Conservation (phyloP, 148 eudicot genomes). For the Pouteria glomerata region DNA sequence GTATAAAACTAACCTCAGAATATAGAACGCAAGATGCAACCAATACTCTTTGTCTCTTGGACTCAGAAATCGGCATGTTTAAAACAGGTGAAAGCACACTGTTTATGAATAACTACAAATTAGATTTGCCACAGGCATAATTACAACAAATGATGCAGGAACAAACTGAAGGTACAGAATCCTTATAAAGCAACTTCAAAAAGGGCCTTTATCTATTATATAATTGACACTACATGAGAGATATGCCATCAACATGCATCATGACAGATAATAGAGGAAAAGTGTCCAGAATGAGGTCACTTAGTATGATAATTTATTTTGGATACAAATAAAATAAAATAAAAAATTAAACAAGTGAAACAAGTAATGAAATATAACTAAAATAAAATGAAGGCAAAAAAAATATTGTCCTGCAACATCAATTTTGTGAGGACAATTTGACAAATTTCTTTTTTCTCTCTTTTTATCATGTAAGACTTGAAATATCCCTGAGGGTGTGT, state of each 20-base stretch:
- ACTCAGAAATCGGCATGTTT: slow-evolving; percentile 89
- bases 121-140: slow-evolving; percentile 1
- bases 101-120: slow-evolving; percentile 31
- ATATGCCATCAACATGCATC: not conserved
- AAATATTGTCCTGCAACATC: not conserved
- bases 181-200: slow-evolving; percentile 1
- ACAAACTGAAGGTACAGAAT: not conserved
- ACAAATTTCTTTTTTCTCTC: too few relatives aligned
- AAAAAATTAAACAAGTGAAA: not conserved
- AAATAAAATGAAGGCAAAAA: not conserved
- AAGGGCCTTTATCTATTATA: not conserved
- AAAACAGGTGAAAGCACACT: slow-evolving; percentile 96
- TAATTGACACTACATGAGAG: not conserved
- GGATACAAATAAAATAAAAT: not conserved
- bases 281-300: not conserved
- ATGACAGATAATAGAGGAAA: not conserved
- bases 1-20: slow-evolving; percentile 74
- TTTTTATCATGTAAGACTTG: not conserved
- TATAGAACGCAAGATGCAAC: slow-evolving; percentile 87
- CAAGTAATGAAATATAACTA: not conserved
- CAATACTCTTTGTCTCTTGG: slow-evolving; percentile 94
- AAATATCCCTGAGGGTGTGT: not conserved
- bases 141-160: slow-evolving; percentile 1
- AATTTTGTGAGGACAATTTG: not conserved
- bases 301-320: not conserved